Evolutionary conservation across 1,284 basidiomycete genomes (phyloP), one percentile per base, ranked within the genome.

Genomic region (Ganoderma sinense): DNA sequence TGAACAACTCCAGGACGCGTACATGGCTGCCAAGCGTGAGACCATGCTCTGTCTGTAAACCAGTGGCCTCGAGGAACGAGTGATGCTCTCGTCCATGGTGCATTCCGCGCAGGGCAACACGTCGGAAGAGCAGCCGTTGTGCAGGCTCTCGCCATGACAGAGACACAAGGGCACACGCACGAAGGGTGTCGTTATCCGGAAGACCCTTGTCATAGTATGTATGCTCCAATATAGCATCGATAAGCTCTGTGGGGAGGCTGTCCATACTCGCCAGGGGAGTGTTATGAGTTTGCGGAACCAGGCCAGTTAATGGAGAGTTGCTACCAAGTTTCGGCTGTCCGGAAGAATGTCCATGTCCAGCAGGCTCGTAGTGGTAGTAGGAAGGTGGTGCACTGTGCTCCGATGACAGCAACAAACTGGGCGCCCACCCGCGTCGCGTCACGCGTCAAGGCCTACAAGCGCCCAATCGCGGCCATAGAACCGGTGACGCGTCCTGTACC

Each of bases 141-240:
- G 86, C 80, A n/a, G 79, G 78, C 11, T 64, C 62, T 4, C 77
- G 79, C 86, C 85, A 87, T 0, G 79, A 53, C 4, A 68, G 76
- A 63, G 79, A 82, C 11, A 87, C 78, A 31, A 82, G 76, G 13
- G 83, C 74, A 62, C 81, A 84, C 23, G 76, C 73, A 18, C 66
- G 67, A 13, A 87, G 79, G 7, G 81, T 77, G 4, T 23, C 0
- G 40, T 80, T 77, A 71, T 87, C 81, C 1, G 82, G 81, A 0
- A 62, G 63, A 59, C 77, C 78, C 1, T 70, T 62, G 2, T 72
- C 71, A 72, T 84, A 84, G 75, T 85, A 86, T 10, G 71, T 69
- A 26, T 78, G 65, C 45, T 81, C 79, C 1, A 84, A 72, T 71
- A 90, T 83, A 73, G 78, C 80, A 33, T 85, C 79, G 26, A 87